These are phyloP conservation scores for Pleurotus ostreatus DNA, from an alignment of 768 basidiomycete genomes.

Conservation along the genomic window DNA sequence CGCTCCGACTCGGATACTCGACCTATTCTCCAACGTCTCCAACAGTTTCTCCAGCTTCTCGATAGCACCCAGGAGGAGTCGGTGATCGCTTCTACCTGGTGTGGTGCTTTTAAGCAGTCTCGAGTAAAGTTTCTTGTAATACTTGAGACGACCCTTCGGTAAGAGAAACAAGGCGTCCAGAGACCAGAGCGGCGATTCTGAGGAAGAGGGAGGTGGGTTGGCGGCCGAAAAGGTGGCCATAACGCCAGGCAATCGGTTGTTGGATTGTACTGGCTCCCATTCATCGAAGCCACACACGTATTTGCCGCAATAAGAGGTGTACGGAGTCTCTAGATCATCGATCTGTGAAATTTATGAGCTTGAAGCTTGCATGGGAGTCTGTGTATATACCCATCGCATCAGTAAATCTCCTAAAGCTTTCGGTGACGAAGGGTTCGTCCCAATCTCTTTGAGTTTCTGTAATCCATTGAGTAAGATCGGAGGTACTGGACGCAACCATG, in stretches of 20 bases:
- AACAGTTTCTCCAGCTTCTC: constrained; percentile 78
- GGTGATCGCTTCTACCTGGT: constrained; percentile 84
- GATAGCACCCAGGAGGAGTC: constrained; percentile 72
- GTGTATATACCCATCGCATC: constrained; percentile 86
- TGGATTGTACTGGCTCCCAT: constrained; percentile 78
- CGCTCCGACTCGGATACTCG: constrained; percentile 47
- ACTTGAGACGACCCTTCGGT: constrained; percentile 79
- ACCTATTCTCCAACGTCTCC: constrained; percentile 57
- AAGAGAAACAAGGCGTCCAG: constrained; percentile 86
- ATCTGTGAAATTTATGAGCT: constrained; percentile 51
- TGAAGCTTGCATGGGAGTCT: constrained; percentile 7
- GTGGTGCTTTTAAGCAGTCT: constrained; percentile 82
- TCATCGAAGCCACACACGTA: constrained; percentile 76
- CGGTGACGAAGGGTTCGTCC: constrained; percentile 86
- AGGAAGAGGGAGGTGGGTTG: constrained; percentile 52
- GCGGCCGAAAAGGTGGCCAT: constrained; percentile 65
- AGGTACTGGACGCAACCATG: neutral
- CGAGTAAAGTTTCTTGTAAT: constrained; percentile 89
- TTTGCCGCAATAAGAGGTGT: constrained; percentile 72
- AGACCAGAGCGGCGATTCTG: constrained; percentile 60
- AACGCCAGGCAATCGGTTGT: constrained; percentile 64
- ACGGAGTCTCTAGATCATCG: constrained; percentile 85
- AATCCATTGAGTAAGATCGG: constrained; percentile 15
- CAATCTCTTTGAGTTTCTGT: constrained; percentile 93
- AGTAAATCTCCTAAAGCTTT: constrained; percentile 93